A percentile compares a stretch with the other conserved stretches of the same genome.
phyloP scores from a whole-genome alignment of 1,139 yeast genomes.

The Protomyces macrosporus region DNA sequence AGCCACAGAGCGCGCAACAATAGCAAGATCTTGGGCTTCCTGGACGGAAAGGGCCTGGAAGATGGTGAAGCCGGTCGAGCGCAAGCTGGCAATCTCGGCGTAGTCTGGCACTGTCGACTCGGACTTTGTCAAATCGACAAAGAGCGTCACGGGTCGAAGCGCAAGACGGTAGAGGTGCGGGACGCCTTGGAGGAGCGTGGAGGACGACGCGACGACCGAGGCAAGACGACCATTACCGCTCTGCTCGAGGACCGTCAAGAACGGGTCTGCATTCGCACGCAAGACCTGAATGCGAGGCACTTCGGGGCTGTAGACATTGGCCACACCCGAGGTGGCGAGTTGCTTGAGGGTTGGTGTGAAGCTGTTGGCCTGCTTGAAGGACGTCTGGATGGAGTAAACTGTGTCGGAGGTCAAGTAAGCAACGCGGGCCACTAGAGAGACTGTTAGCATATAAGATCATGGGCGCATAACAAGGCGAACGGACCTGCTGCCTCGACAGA shows the following conservation, averaged over 20 bases:
- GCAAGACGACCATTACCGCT: slow-evolving; percentile 28
- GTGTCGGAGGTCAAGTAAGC: slow-evolving; percentile 33
- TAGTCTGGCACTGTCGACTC: slow-evolving; percentile 45
- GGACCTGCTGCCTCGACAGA: slow-evolving; percentile 23
- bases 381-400: slow-evolving; percentile 32
- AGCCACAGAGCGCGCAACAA: slow-evolving; percentile 57
- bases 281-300: slow-evolving; percentile 23
- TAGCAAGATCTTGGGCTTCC: slow-evolving; percentile 52
- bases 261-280: slow-evolving; percentile 34
- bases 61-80: slow-evolving; percentile 62
- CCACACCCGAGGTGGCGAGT: slow-evolving; percentile 27
- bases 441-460: neutral
- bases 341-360: slow-evolving; percentile 8
- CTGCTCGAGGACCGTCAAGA: slow-evolving; percentile 32
- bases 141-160: slow-evolving; percentile 50
- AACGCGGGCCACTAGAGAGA: slow-evolving; percentile 31
- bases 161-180: slow-evolving; percentile 55
- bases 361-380: slow-evolving; percentile 27
- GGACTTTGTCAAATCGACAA: slow-evolving; percentile 46
- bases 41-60: slow-evolving; percentile 57
- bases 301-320: slow-evolving; percentile 15
- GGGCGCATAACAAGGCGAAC: neutral
- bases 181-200: slow-evolving; percentile 52
- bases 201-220: slow-evolving; percentile 47
- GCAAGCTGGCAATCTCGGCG: slow-evolving; percentile 59